These are phyloP conservation scores for Dioscorea alata DNA, from an alignment of 106 monocot species.

Conservation along the genomic window DNA sequence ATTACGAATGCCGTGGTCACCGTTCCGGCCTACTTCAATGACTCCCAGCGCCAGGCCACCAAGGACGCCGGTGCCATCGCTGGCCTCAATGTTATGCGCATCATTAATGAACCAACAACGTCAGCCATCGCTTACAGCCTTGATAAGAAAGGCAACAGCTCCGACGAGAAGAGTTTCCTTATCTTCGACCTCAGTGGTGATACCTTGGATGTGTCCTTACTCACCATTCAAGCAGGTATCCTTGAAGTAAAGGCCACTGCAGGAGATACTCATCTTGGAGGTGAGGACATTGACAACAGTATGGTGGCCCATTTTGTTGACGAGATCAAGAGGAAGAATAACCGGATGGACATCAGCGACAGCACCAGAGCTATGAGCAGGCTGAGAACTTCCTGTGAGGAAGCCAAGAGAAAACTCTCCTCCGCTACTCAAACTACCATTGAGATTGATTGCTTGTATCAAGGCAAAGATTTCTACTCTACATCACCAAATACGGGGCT, in stretches of 20 bases:
- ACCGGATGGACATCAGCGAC: constrained; percentile 80
- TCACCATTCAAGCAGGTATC: constrained; percentile 76
- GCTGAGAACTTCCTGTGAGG: constrained; percentile 47
- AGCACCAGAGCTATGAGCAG: constrained; percentile 50
- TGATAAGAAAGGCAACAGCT: constrained; percentile 62
- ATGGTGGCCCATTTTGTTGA: constrained; percentile 80
- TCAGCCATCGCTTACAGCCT: constrained; percentile 83
- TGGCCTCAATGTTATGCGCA: constrained; percentile 68
- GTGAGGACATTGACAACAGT: constrained; percentile 80
- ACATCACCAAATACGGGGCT: constrained; percentile 33
- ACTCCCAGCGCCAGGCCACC: constrained; percentile 64
- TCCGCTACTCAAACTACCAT: constrained; percentile 25
- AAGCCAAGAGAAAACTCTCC: constrained; percentile 41
- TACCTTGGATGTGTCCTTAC: constrained; percentile 73
- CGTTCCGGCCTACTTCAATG: constrained; percentile 73
- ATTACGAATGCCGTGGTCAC: too few species aligned
- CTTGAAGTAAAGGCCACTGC: constrained; percentile 91
- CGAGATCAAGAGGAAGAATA: constrained; percentile 85
- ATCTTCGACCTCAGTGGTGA: constrained; percentile 82
- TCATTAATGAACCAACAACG: too few species aligned
- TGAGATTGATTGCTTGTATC: constrained; percentile 18
- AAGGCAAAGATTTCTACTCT: constrained; percentile 15
- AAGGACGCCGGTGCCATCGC: constrained; percentile 78
- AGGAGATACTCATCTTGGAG: constrained; percentile 81
- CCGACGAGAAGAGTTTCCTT: constrained; percentile 76